These are phyloP conservation scores for Backusella circina DNA, from an alignment of 192 early-diverging fungal species.

Conservation along the genomic window DNA sequence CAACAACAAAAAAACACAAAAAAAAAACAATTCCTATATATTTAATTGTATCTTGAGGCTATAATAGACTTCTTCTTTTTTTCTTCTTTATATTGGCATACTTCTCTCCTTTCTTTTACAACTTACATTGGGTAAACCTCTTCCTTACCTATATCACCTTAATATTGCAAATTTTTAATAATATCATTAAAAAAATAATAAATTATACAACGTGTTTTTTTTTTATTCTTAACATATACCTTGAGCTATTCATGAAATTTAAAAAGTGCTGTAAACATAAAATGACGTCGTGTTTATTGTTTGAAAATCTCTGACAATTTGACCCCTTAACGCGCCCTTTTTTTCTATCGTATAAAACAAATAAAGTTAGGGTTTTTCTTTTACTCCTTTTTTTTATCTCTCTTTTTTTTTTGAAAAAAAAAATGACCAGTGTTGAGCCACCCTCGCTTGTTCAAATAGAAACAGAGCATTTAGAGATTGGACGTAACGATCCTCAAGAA, in stretches of 20 bases:
- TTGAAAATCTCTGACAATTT: neutral
- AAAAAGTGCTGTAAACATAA: neutral
- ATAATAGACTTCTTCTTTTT: neutral
- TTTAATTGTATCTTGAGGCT: neutral
- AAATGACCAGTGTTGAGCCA: neutral
- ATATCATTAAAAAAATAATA: conserved; percentile 1
- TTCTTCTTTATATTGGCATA: neutral
- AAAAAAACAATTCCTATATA: neutral
- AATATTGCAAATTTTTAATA: neutral
- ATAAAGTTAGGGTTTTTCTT: neutral
- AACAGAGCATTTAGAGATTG: conserved; percentile 1
- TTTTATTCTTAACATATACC: neutral
- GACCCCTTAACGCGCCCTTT: conserved; percentile 2
- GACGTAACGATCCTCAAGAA: conserved; percentile 15
- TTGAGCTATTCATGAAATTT: too few relatives aligned
- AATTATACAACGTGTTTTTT: neutral
- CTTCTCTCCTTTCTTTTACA: neutral
- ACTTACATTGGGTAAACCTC: neutral
- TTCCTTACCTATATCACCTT: neutral
- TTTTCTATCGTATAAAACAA: neutral
- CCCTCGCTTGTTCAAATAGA: neutral
- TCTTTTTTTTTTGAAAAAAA: neutral
- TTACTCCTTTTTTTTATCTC: neutral
- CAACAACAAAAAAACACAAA: neutral
- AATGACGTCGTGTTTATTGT: neutral